Percentiles rank a stretch among this genome's conserved stretches.
These are phyloP conservation scores for Prunus salicina DNA, from an alignment of 306 rosid species.

Conservation along the genomic window DNA sequence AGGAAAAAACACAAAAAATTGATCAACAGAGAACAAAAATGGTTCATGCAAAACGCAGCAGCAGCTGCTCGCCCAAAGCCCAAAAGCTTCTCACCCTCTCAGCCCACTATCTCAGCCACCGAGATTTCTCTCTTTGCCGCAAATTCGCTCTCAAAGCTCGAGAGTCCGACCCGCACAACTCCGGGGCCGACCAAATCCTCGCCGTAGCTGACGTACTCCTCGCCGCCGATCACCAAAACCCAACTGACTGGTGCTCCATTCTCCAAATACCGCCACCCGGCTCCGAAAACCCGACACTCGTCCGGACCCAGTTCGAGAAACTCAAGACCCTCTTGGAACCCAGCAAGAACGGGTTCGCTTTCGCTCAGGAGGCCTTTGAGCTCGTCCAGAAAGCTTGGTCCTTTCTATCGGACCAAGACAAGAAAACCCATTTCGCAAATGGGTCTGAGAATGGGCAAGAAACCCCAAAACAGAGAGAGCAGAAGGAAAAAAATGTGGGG, in stretches of 20 bases:
- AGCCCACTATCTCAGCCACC: conserved; percentile 12
- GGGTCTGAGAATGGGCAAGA: not conserved
- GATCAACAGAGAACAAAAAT: not conserved
- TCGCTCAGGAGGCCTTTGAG: conserved; percentile 35
- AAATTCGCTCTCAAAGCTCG: conserved; percentile 2
- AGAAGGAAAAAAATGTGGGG: not conserved
- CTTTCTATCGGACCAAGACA: conserved; percentile 37
- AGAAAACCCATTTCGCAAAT: conserved; percentile 21
- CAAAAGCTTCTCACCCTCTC: conserved; percentile 12
- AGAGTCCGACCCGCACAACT: conserved; percentile 30
- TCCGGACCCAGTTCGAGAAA: conserved; percentile 34
- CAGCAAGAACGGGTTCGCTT: conserved; percentile 31
- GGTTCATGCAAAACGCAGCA: not conserved
- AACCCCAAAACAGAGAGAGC: not conserved
- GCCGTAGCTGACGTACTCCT: conserved; percentile 40
- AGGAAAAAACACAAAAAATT: not conserved
- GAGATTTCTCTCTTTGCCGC: conserved; percentile 36
- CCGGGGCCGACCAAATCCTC: conserved; percentile 30
- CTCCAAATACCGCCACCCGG: conserved; percentile 36
- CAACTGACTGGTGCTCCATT: conserved; percentile 43
- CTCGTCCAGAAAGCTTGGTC: conserved; percentile 51
- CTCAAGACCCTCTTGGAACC: conserved; percentile 42
- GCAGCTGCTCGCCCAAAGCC: conserved; percentile 7
- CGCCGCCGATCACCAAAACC: conserved; percentile 21
- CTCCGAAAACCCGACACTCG: conserved; percentile 17